phyloP scores from a whole-genome alignment of 192 early-diverging fungal genomes.

The Coemansia sp. region DNA sequence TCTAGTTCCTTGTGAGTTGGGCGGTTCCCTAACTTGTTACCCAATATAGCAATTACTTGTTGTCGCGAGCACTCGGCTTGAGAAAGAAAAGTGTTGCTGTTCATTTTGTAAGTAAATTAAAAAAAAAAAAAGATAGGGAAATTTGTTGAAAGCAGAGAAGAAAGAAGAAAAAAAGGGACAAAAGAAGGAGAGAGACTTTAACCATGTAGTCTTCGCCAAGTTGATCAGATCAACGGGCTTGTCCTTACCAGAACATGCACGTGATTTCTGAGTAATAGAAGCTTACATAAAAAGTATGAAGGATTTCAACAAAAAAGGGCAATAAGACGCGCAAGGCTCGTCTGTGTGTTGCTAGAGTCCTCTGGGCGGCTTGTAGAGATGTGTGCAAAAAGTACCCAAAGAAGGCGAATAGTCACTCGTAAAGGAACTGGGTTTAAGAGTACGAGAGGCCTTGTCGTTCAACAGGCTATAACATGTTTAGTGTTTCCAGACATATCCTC shows the following conservation, averaged over 20 bases:
- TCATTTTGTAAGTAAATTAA: neutral
- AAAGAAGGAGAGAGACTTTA: neutral
- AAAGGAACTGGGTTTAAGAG: neutral
- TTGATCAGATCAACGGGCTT: no score
- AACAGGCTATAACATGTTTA: no score
- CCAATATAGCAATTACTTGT: slow-evolving; percentile 28
- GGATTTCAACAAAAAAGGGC: no score
- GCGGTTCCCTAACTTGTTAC: slow-evolving; percentile 49
- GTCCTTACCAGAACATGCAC: no score
- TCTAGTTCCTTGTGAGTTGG: slow-evolving; percentile 18
- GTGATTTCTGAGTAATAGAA: no score
- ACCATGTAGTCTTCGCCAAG: no score
- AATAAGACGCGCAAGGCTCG: no score
- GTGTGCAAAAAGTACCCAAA: neutral
- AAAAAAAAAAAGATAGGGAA: neutral
- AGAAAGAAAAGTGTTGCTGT: slow-evolving; percentile 26
- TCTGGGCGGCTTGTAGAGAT: neutral
- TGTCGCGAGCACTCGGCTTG: slow-evolving; percentile 46
- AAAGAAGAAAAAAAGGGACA: no score
- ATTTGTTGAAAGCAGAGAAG: neutral
- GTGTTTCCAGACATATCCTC: no score
- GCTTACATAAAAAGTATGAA: no score
- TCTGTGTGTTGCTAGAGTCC: neutral
- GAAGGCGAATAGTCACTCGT: neutral
- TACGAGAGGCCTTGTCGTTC: neutral